phyloP scores from a whole-genome alignment of 257 asterid species.

The Solanum rostratum region DNA sequence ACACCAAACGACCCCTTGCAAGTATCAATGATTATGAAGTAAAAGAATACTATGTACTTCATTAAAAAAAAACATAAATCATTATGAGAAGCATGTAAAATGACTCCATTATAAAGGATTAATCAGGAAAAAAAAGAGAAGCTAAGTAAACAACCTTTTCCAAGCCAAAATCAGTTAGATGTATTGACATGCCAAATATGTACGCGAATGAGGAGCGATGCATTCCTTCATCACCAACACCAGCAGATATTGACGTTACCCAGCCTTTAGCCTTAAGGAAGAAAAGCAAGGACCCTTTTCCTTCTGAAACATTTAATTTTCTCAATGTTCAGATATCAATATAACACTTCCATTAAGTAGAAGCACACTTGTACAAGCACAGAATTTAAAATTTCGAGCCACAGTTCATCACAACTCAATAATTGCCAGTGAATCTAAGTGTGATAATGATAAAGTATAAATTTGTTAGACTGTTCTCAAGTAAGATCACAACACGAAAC shows the following conservation, averaged over 20 bases:
- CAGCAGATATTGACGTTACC: slow-evolving; percentile 88
- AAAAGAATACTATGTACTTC: neutral
- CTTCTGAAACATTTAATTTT: slow-evolving; percentile 51
- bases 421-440: neutral
- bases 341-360: neutral
- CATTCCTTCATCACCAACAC: slow-evolving; percentile 95
- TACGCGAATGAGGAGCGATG: slow-evolving; percentile 69
- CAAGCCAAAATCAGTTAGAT: slow-evolving; percentile 85
- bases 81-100: neutral
- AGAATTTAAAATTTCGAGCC: neutral
- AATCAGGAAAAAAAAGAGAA: neutral
- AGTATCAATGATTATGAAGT: neutral
- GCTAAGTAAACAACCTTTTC: slow-evolving; percentile 44
- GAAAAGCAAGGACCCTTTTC: slow-evolving; percentile 84
- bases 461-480: neutral
- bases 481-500: neutral
- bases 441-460: neutral
- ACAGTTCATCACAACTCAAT: neutral
- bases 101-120: neutral
- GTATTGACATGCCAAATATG: slow-evolving; percentile 84
- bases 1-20: too few species aligned
- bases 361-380: neutral
- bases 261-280: slow-evolving; percentile 79
- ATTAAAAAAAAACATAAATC: neutral
- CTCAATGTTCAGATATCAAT: neutral